These are phyloP conservation scores for Teratosphaeria destructans DNA, from an alignment of 2,329 filamentous ascomycete species.

Conservation along the genomic window DNA sequence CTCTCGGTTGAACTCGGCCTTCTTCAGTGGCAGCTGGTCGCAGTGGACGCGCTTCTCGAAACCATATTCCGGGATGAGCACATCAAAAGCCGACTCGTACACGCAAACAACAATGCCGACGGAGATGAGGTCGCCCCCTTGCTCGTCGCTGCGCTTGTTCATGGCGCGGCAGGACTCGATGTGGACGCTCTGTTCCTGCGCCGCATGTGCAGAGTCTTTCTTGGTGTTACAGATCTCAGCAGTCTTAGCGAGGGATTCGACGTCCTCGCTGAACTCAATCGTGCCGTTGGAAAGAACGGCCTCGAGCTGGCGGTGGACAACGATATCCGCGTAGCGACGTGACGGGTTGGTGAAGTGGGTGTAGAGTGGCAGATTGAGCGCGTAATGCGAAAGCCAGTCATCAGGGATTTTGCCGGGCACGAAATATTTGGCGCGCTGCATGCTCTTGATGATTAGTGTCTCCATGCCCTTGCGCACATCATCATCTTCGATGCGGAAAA, in stretches of 20 bases:
- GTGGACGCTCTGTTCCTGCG: conserved; percentile 97
- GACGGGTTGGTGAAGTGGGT: conserved; percentile 96
- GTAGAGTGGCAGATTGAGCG: conserved; percentile 84
- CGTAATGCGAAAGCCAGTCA: conserved; percentile 77
- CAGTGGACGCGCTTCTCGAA: conserved; percentile 99
- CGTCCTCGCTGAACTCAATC: conserved; percentile 77
- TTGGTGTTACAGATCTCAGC: conserved; percentile 96
- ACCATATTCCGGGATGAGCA: conserved; percentile 94
- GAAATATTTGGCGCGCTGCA: conserved; percentile 93
- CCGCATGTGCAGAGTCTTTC: conserved; percentile 95
- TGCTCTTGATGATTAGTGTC: conserved; percentile 85
- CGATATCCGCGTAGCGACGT: conserved; percentile 84
- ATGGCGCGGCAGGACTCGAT: conserved; percentile 94
- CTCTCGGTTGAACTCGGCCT: conserved; percentile 98
- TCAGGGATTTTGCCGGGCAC: conserved; percentile 69
- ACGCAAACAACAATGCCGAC: conserved; percentile 95
- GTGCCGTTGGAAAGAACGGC: conserved; percentile 70
- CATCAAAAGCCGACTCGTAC: conserved; percentile 97
- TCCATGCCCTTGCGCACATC: conserved; percentile 97
- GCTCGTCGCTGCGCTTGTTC: conserved; percentile 80
- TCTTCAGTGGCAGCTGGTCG: conserved; percentile 93
- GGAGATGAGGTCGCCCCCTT: conserved; percentile 82
- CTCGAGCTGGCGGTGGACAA: conserved; percentile 92
- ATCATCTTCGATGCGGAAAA: conserved; percentile 83
- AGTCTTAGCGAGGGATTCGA: conserved; percentile 81